These are phyloP conservation scores for Zangia roseola DNA, from an alignment of 768 basidiomycete genomes.

Conservation along the genomic window DNA sequence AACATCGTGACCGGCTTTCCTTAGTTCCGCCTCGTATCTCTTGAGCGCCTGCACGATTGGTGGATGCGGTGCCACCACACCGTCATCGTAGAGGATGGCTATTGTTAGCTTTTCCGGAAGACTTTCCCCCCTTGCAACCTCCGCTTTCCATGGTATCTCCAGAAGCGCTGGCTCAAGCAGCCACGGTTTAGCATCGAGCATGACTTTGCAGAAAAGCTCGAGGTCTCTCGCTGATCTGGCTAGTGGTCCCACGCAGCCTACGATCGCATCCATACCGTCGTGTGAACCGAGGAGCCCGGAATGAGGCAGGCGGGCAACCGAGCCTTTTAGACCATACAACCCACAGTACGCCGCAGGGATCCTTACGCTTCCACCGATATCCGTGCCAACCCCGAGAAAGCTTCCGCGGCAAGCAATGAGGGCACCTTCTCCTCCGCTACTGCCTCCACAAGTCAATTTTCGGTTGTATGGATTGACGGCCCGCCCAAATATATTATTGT, in stretches of 20 bases:
- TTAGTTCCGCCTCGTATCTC: constrained; percentile 37
- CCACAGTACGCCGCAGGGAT: constrained; percentile 42
- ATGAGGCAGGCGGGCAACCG: constrained; percentile 51
- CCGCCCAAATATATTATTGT: constrained; percentile 56
- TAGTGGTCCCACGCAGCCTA: constrained; percentile 50
- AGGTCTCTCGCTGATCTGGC: constrained; percentile 49
- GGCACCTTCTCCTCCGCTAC: constrained; percentile 49
- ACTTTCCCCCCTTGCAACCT: constrained; percentile 36
- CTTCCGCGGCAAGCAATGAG: constrained; percentile 44
- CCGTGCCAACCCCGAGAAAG: constrained; percentile 43
- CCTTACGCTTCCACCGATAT: constrained; percentile 49
- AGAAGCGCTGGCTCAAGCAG: constrained; percentile 44
- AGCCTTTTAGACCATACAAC: constrained; percentile 45
- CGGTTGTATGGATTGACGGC: constrained; percentile 68
- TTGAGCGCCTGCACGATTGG: constrained; percentile 44
- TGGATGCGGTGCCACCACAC: constrained; percentile 49
- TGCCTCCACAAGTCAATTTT: constrained; percentile 42
- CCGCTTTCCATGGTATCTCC: constrained; percentile 48
- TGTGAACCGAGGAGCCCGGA: constrained; percentile 48
- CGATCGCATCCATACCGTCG: constrained; percentile 52
- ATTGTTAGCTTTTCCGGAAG: constrained; percentile 43
- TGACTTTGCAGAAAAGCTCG: constrained; percentile 45
- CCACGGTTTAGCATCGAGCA: constrained; percentile 50
- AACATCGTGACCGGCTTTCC: constrained; percentile 51
- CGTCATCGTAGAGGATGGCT: constrained; percentile 51